phyloP scores from a whole-genome alignment of 176 grass and related monocot genomes.

The Phoenix dactylifera region DNA sequence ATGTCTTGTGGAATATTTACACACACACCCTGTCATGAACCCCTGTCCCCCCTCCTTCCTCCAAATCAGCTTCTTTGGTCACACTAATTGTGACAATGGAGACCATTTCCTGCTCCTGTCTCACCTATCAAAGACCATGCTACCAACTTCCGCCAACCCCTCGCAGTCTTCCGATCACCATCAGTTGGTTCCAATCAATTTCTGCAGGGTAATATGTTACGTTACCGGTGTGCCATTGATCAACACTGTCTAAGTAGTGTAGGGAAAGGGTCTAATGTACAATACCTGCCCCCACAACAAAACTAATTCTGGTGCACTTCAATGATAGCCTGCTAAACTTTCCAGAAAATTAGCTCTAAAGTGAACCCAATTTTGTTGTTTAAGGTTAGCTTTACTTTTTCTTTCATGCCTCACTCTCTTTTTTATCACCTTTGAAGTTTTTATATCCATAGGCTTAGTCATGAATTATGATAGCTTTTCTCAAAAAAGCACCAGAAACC shows the following conservation, averaged over 20 bases:
- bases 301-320: neutral
- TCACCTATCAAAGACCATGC: neutral
- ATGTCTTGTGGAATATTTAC: slow-evolving; percentile 6
- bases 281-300: neutral
- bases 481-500: slow-evolving; percentile 15
- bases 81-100: too few species aligned
- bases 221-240: too few species aligned
- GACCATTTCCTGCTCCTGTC: slow-evolving; percentile 10
- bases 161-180: neutral
- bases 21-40: neutral
- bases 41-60: slow-evolving; percentile 4
- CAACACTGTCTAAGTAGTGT: too few species aligned
- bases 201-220: neutral
- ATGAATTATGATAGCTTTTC: slow-evolving; percentile 31
- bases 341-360: slow-evolving; percentile 37
- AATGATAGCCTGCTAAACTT: slow-evolving; percentile 36
- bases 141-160: neutral
- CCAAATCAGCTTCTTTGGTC: too few species aligned
- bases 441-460: slow-evolving; percentile 33
- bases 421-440: slow-evolving; percentile 30
- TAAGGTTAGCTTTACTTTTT: slow-evolving; percentile 30
- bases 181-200: neutral
- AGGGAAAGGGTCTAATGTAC: too few species aligned
- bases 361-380: slow-evolving; percentile 22
- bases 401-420: slow-evolving; percentile 27